These are phyloP conservation scores for Zygosaccharomyces pseudorouxii DNA, from an alignment of 805 yeast species.

Conservation along the genomic window DNA sequence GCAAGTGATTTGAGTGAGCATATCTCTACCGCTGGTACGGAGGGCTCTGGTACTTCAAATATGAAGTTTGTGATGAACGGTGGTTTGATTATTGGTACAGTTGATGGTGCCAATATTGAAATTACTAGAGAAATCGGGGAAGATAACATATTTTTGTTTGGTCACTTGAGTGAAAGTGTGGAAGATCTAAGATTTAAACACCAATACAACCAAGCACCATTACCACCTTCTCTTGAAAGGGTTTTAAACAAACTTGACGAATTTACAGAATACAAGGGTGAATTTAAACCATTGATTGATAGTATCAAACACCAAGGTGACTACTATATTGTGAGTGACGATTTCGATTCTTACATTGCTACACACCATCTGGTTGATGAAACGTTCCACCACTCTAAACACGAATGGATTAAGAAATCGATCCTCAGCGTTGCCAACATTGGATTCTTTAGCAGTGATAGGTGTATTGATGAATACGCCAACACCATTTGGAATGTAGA, in stretches of 20 bases:
- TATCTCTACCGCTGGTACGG: constrained; percentile 96
- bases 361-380: constrained; percentile 75
- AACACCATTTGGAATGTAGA: constrained; percentile 91
- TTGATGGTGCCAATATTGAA: constrained; percentile 95
- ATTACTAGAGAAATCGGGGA: constrained; percentile 92
- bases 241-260: constrained; percentile 65
- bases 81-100: constrained; percentile 91
- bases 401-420: constrained; percentile 71
- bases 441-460: constrained; percentile 89
- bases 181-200: constrained; percentile 80
- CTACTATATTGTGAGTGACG: constrained; percentile 81
- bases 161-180: constrained; percentile 84
- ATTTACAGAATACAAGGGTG: constrained; percentile 60
- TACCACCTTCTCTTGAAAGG: constrained; percentile 54
- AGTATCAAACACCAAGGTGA: constrained; percentile 73
- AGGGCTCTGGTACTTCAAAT: constrained; percentile 93
- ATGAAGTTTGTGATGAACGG: constrained; percentile 95
- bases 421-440: constrained; percentile 81
- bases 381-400: constrained; percentile 57
- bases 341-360: constrained; percentile 79
- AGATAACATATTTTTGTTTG: constrained; percentile 87
- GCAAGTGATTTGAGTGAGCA: constrained; percentile 90
- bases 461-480: constrained; percentile 89
- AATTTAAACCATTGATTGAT: constrained; percentile 64
- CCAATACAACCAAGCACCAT: constrained; percentile 46